Percentiles rank a stretch among this genome's conserved stretches.
These are phyloP conservation scores for Dictyostelium gargantuum DNA, from an alignment of 208 protist species.

Conservation along the genomic window DNA sequence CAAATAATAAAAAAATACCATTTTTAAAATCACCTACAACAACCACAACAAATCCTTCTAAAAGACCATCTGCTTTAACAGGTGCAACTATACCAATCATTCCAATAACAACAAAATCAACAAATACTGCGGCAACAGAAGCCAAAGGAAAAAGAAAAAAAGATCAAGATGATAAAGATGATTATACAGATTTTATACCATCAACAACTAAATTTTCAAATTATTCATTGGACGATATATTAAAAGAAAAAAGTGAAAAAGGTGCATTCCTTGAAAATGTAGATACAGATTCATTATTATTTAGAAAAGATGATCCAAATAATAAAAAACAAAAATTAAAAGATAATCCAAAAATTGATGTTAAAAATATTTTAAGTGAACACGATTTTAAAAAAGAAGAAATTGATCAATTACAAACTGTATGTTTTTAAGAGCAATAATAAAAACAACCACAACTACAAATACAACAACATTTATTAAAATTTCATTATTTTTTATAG, in stretches of 20 bases:
- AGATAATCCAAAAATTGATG: background rate
- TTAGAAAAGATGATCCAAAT: background rate
- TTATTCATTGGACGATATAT: background rate
- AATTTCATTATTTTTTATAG: background rate
- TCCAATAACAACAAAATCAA: background rate
- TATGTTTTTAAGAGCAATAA: background rate
- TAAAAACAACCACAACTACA: background rate
- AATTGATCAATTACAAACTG: background rate
- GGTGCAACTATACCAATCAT: background rate
- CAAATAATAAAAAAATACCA: background rate
- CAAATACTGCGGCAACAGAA: background rate
- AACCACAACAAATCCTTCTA: too few relatives aligned
- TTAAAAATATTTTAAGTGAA: background rate
- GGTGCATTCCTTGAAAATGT: background rate
- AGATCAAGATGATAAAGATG: background rate
- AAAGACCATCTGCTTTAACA: background rate
- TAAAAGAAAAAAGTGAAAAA: background rate
- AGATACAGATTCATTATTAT: background rate
- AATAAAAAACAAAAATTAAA: background rate
- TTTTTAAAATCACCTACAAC: background rate
- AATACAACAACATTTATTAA: background rate
- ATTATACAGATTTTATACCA: background rate
- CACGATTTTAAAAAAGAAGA: background rate
- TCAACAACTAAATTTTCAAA: background rate
- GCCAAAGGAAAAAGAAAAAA: background rate